Evolutionary conservation across 2,329 filamentous ascomycete genomes (phyloP).

Genomic region (Dactylellina cionopaga): DNA sequence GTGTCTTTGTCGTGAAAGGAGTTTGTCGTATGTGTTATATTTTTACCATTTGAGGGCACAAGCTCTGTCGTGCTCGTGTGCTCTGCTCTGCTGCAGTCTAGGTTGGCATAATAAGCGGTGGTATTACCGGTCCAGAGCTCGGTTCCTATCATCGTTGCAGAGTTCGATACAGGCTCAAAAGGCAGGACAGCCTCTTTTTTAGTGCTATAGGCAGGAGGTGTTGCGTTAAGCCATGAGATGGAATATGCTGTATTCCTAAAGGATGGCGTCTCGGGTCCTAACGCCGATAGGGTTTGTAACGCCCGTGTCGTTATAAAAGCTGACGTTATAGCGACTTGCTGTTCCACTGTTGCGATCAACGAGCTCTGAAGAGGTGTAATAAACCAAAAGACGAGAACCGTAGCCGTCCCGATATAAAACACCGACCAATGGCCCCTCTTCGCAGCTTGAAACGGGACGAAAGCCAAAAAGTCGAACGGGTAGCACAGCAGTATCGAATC

Average conservation of each 20-base stretch:
- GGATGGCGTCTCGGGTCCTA: conserved; percentile 22
- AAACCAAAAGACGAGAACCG: conserved; percentile 67
- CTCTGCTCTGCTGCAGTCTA: conserved; percentile 32
- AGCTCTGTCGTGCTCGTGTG: neutral
- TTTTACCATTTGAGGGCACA: neutral
- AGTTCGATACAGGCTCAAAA: conserved; percentile 32
- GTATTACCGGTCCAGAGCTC: conserved; percentile 51
- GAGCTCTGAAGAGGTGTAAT: conserved; percentile 68
- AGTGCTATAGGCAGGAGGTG: conserved; percentile 48
- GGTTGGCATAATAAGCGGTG: conserved; percentile 49
- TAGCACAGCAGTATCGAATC: conserved; percentile 68
- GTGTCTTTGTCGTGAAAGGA: conserved; percentile 29
- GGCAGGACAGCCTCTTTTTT: conserved; percentile 46
- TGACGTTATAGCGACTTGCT: conserved; percentile 24
- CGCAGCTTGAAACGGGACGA: conserved; percentile 62
- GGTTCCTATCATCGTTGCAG: neutral
- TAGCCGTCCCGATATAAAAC: conserved; percentile 63
- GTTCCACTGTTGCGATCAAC: conserved; percentile 63
- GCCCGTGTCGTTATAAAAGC: conserved; percentile 24
- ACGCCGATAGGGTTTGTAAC: conserved; percentile 1
- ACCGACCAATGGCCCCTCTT: conserved; percentile 66
- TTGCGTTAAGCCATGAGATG: conserved; percentile 52
- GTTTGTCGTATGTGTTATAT: neutral
- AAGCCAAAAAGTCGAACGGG: conserved; percentile 64
- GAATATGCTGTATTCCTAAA: conserved; percentile 52